Evolutionary conservation across 2,329 filamentous ascomycete species (phyloP).

Genomic region (Xylariaceae sp.): DNA sequence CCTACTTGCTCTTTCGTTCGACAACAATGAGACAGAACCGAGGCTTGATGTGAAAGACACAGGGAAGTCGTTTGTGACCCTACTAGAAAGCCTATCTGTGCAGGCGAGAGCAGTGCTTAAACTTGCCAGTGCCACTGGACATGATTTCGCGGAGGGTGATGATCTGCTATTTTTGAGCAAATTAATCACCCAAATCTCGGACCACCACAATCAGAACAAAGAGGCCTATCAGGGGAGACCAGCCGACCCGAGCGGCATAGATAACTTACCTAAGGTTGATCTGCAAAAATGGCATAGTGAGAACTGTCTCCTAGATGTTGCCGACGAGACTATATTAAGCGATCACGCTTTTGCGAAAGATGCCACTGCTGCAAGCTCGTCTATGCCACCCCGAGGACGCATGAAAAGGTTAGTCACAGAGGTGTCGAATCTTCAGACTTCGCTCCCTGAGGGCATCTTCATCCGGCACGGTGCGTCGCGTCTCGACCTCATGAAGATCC

Average conservation of each 20-base stretch:
- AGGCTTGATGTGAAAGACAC: constrained; percentile 32
- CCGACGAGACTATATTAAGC: constrained; percentile 46
- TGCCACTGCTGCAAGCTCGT: constrained; percentile 19
- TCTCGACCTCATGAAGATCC: constrained; percentile 55
- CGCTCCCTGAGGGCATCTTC: constrained; percentile 58
- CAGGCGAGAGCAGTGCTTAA: constrained; percentile 43
- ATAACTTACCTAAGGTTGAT: constrained; percentile 22
- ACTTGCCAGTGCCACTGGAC: constrained; percentile 23
- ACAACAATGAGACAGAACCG: constrained; percentile 1
- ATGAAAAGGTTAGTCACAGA: constrained; percentile 56
- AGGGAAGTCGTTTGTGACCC: constrained; percentile 32
- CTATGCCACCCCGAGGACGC: constrained; percentile 42
- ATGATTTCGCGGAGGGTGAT: constrained; percentile 33
- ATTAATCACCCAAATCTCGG: constrained; percentile 39
- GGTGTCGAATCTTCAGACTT: constrained; percentile 50
- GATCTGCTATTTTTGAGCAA: constrained; percentile 44
- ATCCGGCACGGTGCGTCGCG: constrained; percentile 52
- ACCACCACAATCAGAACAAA: constrained; percentile 30
- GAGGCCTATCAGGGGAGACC: constrained; percentile 1
- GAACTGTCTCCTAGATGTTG: constrained; percentile 41
- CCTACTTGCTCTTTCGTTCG: constrained; percentile 45
- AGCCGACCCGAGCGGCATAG: constrained; percentile 17
- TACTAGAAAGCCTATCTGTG: constrained; percentile 38
- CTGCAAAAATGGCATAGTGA: constrained; percentile 42
- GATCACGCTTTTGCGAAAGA: constrained; percentile 33